Evolutionary conservation across 2,329 filamentous ascomycete genomes (phyloP), one percentile per base, ranked within the genome.

Genomic region (Berkeleyomyces basicola): DNA sequence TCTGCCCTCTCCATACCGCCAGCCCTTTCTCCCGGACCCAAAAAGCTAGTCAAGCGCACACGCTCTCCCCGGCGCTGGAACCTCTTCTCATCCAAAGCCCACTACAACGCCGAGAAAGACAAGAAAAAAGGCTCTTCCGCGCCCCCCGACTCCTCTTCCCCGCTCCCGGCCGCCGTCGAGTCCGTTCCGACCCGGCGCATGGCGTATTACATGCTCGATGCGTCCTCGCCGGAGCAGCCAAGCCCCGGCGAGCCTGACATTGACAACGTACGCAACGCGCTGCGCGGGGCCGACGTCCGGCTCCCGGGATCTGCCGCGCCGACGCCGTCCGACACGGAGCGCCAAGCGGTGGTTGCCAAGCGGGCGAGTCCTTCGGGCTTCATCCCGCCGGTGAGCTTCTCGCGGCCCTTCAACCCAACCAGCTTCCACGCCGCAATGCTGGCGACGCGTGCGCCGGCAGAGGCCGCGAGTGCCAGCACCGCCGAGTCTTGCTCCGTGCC

Each of bases 381-480:
- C 58, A 81, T 82, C 1, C 85, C 88, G 0, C 82, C 87, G 1
- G 85, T 84, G 70, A 95, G 89, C 40, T 96, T 96, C 71, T 96
- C 91, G 2, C 79, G 90, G 7, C 90, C 91, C 0, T 95, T 96
- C 70, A 78, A 83, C 67, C 73, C 79, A 58, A 71, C 78, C 10
- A 83, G 81, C 67, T 66, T 77, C 51, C 75, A 79, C 42, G 67
- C 72, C 10, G 63, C 59, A 16, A 59, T 63, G 58, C 58, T 60
- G 4, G 40, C 40, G 7, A 55, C 31, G 44, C 62, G 55, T n/a
- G 23, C 2, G 66, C 68, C 7, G 63, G 66, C 64, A 61, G 69
- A 36, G 36, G 36, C n/a, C 33, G 10, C 44, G 23, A 39, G n/a
- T 14, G 58, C 10, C 36, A 23, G 33, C 40, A 44, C 16, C 36